phyloP scores from a whole-genome alignment of 73 alveolate species.

The Stentor coeruleus region DNA sequence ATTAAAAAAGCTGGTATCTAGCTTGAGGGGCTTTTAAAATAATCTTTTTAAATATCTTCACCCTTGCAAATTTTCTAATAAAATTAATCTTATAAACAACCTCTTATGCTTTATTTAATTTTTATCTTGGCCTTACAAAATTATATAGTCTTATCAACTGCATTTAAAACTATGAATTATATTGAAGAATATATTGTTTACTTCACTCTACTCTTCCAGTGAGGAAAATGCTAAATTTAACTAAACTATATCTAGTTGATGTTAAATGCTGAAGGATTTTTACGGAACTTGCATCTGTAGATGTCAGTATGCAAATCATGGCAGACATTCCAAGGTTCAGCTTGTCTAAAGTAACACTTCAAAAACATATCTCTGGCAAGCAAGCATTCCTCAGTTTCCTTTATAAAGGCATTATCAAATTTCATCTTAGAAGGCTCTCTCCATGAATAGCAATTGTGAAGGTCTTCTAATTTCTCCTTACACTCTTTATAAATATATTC shows the following conservation, averaged over 20 bases:
- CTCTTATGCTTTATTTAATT: too few relatives aligned
- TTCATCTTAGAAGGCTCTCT: conserved; percentile 9
- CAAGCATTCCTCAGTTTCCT: not conserved
- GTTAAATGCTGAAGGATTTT: conserved; percentile 3
- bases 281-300: conserved; percentile 11
- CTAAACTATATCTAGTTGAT: not conserved
- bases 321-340: not conserved
- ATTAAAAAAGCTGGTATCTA: too few relatives aligned
- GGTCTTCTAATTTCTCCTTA: not conserved
- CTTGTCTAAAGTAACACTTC: conserved; percentile 25
- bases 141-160: too few relatives aligned
- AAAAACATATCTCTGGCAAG: not conserved
- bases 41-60: too few relatives aligned
- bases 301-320: not conserved
- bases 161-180: too few relatives aligned
- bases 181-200: too few relatives aligned
- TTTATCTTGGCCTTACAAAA: too few relatives aligned
- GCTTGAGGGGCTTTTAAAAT: too few relatives aligned
- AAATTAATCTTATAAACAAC: too few relatives aligned
- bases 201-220: too few relatives aligned
- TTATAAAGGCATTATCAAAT: not conserved
- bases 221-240: too few relatives aligned
- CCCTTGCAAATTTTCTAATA: too few relatives aligned
- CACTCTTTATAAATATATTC: not conserved
- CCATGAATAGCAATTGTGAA: conserved; percentile 16